Percentiles rank a stretch among this genome's conserved stretches.
Conservation (phyloP, 75 land plant genomes). For the Sequoia sempervirens region DNA sequence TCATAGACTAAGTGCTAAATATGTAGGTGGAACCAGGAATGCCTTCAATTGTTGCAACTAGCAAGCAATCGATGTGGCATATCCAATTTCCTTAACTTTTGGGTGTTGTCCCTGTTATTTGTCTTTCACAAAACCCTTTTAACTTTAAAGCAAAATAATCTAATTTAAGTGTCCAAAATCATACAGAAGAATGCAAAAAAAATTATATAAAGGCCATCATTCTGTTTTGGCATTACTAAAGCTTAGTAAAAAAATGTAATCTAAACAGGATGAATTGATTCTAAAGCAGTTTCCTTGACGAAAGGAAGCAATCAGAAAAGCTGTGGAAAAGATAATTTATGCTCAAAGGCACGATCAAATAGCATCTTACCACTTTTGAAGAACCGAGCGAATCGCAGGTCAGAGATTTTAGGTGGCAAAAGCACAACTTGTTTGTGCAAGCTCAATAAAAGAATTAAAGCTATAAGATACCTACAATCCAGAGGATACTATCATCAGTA, state of each 20-base stretch:
- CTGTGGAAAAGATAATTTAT: background rate
- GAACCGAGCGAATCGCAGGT: conserved; percentile 69
- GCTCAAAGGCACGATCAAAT: background rate
- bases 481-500: background rate
- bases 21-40: background rate
- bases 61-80: background rate
- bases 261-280: background rate
- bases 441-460: conserved; percentile 53
- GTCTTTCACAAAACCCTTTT: background rate
- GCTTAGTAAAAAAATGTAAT: background rate
- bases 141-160: background rate
- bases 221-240: background rate
- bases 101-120: background rate
- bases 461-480: conserved; percentile 62
- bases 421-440: conserved; percentile 55
- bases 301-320: background rate
- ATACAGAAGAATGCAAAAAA: background rate
- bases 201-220: background rate
- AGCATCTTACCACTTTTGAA: conserved; percentile 66
- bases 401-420: conserved; percentile 64
- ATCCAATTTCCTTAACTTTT: background rate
- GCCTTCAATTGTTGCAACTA: background rate
- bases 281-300: background rate
- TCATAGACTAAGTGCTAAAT: background rate
- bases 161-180: background rate